phyloP scores from a whole-genome alignment of 257 asterid genomes.

The Handroanthus guayacan region DNA sequence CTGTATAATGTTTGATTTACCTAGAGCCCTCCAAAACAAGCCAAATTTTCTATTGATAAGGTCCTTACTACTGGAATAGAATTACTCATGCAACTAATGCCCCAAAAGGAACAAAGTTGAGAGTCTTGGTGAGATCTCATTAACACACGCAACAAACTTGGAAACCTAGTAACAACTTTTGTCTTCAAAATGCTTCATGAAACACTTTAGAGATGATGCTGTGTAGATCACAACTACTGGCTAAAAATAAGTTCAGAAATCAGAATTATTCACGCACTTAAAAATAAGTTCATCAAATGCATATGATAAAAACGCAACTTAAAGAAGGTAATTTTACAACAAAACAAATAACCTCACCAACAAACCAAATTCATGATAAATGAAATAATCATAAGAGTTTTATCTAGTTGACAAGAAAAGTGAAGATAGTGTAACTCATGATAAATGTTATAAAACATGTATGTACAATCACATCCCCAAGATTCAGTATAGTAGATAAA shows the following conservation, averaged over 20 bases:
- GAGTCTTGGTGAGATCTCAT: not conserved
- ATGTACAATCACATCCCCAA: not conserved
- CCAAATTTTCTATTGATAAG: not conserved
- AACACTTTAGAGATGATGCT: constrained; percentile 9
- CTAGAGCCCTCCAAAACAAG: not conserved
- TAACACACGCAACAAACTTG: constrained; percentile 20
- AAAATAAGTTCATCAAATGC: not conserved
- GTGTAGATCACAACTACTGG: not conserved
- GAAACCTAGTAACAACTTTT: constrained; percentile 9
- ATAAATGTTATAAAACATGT: not conserved
- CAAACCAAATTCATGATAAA: constrained; percentile 8
- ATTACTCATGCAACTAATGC: constrained; percentile 4
- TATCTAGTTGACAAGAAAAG: not conserved
- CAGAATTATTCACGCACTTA: not conserved
- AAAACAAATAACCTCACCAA: constrained; percentile 11
- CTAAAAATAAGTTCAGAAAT: constrained; percentile 6
- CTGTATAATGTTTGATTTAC: constrained; percentile 4
- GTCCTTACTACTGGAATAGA: constrained; percentile 17
- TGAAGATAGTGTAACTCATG: constrained; percentile 4
- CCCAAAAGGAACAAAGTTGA: constrained; percentile 18
- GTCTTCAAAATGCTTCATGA: constrained; percentile 13
- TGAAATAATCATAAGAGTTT: not conserved
- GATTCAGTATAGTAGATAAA: not conserved
- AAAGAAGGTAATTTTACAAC: constrained; percentile 15
- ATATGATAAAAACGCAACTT: constrained; percentile 18